Evolutionary conservation across 345 rosid species (phyloP).

Genomic region (Boechera divaricarpa): DNA sequence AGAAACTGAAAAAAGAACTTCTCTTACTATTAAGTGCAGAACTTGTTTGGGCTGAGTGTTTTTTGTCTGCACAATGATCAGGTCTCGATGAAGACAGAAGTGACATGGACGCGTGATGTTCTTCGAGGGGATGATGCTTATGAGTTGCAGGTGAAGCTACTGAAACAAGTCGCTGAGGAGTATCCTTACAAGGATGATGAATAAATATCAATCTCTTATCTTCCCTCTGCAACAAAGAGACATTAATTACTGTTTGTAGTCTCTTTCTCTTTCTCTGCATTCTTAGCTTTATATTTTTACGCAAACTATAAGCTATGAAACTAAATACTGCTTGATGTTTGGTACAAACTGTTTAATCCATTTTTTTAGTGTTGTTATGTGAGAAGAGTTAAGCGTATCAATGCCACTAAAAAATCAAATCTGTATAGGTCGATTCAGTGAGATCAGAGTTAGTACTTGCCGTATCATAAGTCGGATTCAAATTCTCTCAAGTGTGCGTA

Average conservation of each 20-base stretch:
- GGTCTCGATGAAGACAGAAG: conserved; percentile 98
- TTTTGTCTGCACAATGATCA: conserved; percentile 21
- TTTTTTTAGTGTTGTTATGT: background rate
- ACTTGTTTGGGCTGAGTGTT: conserved; percentile 17
- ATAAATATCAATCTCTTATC: conserved; percentile 36
- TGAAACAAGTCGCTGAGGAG: conserved; percentile 87
- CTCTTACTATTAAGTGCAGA: conserved; percentile 6
- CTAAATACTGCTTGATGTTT: conserved; percentile 13
- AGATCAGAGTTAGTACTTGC: no score
- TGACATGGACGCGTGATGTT: conserved; percentile 79
- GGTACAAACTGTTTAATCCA: conserved; percentile 9
- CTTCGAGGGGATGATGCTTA: conserved; percentile 85
- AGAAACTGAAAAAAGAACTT: background rate
- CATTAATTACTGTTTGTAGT: conserved; percentile 19
- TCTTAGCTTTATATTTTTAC: conserved; percentile 8
- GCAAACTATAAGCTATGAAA: conserved; percentile 11
- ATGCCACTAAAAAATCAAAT: background rate
- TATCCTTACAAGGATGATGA: conserved; percentile 97
- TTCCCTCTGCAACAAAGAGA: conserved; percentile 16
- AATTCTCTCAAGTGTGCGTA: no score
- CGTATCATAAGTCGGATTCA: no score
- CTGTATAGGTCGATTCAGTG: background rate
- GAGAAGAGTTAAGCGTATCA: background rate
- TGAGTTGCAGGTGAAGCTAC: conserved; percentile 86
- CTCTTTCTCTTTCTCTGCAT: background rate